A percentile compares a stretch with the other conserved stretches of the same genome.
Evolutionary conservation across 345 rosid species (phyloP).

Genomic region (Moricandia arvensis): DNA sequence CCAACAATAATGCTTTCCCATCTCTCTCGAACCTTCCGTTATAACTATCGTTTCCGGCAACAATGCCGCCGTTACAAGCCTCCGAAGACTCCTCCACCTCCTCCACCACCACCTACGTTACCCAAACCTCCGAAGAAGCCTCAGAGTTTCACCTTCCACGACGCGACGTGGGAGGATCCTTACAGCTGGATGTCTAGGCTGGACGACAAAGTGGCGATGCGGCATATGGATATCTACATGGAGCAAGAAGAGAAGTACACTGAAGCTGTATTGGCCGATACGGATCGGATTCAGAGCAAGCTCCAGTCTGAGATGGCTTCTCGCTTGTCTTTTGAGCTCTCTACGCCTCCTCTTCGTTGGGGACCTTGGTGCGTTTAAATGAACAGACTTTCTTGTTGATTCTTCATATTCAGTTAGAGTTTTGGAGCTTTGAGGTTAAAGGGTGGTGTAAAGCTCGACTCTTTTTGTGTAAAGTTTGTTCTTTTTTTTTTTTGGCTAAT

Average conservation of each 20-base stretch:
- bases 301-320: conserved; percentile 94
- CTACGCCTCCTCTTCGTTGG: conserved; percentile 92
- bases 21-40: conserved; percentile 40
- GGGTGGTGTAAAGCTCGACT: conserved; percentile 12
- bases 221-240: conserved; percentile 90
- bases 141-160: conserved; percentile 63
- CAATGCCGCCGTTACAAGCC: conserved; percentile 47
- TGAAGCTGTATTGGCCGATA: conserved; percentile 75
- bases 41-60: conserved; percentile 23
- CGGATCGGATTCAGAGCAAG: conserved; percentile 74
- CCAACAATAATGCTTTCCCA: conserved; percentile 34
- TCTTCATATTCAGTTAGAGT: too few species aligned
- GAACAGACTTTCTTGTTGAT: too few species aligned
- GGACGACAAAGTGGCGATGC: conserved; percentile 87
- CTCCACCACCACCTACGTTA: conserved; percentile 67
- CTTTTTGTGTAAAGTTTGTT: neutral
- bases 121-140: conserved; percentile 89
- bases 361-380: conserved; percentile 80
- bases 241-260: conserved; percentile 93
- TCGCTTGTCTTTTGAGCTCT: conserved; percentile 72
- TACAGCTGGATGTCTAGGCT: conserved; percentile 95
- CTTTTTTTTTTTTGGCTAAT: too few species aligned
- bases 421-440: neutral
- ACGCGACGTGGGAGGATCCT: conserved; percentile 81
- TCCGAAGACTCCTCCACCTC: conserved; percentile 37